These are phyloP conservation scores for Talaromyces rugulosus DNA, from an alignment of 2,329 filamentous ascomycete genomes.

Conservation along the genomic window DNA sequence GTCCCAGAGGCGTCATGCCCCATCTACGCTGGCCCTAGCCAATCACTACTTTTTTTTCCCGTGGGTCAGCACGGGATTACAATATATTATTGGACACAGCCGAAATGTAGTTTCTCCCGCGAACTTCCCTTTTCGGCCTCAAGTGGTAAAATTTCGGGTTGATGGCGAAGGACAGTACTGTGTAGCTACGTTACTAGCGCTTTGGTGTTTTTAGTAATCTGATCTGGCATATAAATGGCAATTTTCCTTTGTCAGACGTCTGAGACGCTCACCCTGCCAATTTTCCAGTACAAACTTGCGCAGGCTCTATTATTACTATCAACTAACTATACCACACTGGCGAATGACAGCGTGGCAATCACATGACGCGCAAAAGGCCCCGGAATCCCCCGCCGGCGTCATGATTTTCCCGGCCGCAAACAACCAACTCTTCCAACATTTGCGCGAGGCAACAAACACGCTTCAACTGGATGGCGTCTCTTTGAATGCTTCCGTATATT, in stretches of 20 bases:
- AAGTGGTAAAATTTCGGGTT: not conserved
- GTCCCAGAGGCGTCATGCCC: not conserved
- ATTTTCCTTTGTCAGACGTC: not conserved
- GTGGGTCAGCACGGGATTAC: too few relatives aligned
- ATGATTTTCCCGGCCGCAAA: not conserved
- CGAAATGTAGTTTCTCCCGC: not conserved
- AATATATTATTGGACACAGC: not conserved
- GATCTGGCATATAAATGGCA: not conserved
- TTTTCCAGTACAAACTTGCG: not conserved
- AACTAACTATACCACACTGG: not conserved
- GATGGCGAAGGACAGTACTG: not conserved
- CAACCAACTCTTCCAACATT: not conserved
- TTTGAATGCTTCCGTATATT: not conserved
- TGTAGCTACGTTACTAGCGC: too few relatives aligned
- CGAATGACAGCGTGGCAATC: not conserved
- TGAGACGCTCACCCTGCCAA: too few relatives aligned
- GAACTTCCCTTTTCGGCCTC: not conserved
- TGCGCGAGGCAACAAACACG: too few relatives aligned
- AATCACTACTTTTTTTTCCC: not conserved
- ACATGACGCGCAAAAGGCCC: not conserved
- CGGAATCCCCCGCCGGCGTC: not conserved
- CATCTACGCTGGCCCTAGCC: not conserved
- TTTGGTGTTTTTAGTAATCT: not conserved
- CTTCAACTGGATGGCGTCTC: not conserved
- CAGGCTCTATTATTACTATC: not conserved